phyloP scores from a whole-genome alignment of 2,329 filamentous ascomycete species.

The Penicillium hordei region DNA sequence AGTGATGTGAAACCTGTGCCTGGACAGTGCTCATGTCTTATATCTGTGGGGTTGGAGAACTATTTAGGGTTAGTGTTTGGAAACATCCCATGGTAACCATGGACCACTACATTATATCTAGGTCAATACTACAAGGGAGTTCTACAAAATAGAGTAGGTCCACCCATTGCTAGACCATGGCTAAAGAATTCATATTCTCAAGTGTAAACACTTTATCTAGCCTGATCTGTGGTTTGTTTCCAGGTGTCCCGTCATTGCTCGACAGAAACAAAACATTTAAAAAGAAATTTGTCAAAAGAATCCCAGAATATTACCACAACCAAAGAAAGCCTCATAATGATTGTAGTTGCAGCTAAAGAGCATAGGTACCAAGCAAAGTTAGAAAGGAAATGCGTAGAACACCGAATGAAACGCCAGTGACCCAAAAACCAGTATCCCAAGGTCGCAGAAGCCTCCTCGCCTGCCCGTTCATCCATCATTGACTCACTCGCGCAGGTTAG shows the following conservation, averaged over 20 bases:
- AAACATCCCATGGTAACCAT: background rate
- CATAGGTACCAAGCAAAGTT: conserved; percentile 18
- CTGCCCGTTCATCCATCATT: conserved; percentile 3
- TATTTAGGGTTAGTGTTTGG: background rate
- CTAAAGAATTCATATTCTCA: background rate
- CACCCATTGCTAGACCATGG: background rate
- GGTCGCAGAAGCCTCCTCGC: conserved; percentile 10
- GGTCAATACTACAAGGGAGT: too few relatives aligned
- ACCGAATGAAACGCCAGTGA: conserved; percentile 25
- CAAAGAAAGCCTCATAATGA: conserved; percentile 1
- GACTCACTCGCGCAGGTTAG: background rate
- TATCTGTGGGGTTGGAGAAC: background rate
- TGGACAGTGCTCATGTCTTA: background rate
- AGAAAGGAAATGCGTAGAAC: conserved; percentile 21
- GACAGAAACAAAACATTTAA: background rate
- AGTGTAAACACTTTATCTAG: conserved; percentile 5
- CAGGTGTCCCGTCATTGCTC: background rate
- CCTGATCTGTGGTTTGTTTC: background rate
- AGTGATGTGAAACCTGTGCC: background rate
- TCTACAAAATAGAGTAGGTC: background rate
- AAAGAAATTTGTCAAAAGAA: background rate
- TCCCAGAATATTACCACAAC: conserved; percentile 2
- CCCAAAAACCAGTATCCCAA: conserved; percentile 17
- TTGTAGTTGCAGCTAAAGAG: conserved; percentile 17
- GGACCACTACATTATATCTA: too few relatives aligned